Conservation (phyloP, 257 asterid genomes). For the Solanum clarkiae region DNA sequence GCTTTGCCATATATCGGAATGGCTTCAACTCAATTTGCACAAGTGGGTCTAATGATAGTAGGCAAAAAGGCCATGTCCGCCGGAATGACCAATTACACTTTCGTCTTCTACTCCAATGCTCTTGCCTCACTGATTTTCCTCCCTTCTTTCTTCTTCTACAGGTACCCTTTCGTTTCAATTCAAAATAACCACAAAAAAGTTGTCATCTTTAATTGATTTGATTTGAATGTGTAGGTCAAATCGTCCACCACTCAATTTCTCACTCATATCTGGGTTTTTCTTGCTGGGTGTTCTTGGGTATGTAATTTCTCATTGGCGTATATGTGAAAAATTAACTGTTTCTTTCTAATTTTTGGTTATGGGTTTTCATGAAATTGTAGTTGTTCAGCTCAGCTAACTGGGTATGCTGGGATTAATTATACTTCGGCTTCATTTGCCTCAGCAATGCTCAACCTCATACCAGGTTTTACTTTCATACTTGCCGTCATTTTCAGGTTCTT, state of each 20-base stretch:
- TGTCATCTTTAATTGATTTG: background rate
- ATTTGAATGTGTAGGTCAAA: slow-evolving; percentile 18
- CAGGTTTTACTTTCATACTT: slow-evolving; percentile 78
- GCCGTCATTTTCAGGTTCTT: slow-evolving; percentile 66
- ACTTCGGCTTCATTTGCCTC: slow-evolving; percentile 74
- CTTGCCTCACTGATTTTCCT: slow-evolving; percentile 75
- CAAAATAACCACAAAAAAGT: slow-evolving; percentile 19
- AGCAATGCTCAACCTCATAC: slow-evolving; percentile 85
- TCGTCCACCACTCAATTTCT: slow-evolving; percentile 51
- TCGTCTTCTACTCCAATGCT: slow-evolving; percentile 75
- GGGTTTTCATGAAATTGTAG: slow-evolving; percentile 18
- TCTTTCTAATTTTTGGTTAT: background rate
- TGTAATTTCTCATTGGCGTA: background rate
- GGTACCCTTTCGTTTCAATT: slow-evolving; percentile 17
- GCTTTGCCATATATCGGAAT: slow-evolving; percentile 64
- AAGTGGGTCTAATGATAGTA: slow-evolving; percentile 61
- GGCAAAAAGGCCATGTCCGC: slow-evolving; percentile 65
- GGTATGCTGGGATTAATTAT: slow-evolving; percentile 69
- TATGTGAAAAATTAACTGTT: background rate
- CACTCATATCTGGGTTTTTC: slow-evolving; percentile 46
- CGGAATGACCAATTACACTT: slow-evolving; percentile 78
- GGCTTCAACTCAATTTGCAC: slow-evolving; percentile 52
- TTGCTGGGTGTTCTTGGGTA: slow-evolving; percentile 79
- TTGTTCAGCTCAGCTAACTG: slow-evolving; percentile 76
- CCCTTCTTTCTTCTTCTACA: slow-evolving; percentile 63